Evolutionary conservation across 163 green algal species (phyloP).

Genomic region (Coccomyxa subellipsoidea): DNA sequence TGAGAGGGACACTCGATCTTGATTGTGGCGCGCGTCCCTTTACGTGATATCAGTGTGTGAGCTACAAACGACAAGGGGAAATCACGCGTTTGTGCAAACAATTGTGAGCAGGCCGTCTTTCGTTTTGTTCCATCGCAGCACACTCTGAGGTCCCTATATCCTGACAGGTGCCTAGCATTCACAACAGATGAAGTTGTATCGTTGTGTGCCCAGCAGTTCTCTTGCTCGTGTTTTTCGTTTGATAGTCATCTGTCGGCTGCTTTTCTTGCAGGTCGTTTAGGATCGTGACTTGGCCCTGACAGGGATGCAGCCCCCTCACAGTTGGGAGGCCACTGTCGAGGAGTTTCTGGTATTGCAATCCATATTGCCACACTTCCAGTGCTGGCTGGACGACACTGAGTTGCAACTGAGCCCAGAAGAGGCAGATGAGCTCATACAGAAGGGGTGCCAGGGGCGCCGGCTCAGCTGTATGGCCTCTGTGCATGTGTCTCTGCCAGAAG

Average conservation of each 20-base stretch:
- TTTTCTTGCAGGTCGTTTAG: neutral
- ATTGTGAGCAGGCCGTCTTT: no score
- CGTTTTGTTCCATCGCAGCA: no score
- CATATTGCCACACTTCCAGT: constrained; percentile 51
- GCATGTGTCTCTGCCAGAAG: neutral
- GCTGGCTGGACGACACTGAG: neutral
- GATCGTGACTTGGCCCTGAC: neutral
- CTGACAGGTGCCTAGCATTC: no score
- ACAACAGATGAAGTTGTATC: neutral
- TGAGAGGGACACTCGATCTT: no score
- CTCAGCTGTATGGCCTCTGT: neutral
- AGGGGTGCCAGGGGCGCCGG: neutral
- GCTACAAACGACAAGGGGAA: no score
- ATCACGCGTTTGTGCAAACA: no score
- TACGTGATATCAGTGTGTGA: no score
- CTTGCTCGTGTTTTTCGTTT: no score
- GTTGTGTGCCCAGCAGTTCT: neutral
- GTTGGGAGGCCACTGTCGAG: constrained; percentile 60
- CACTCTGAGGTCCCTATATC: no score
- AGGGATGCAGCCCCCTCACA: constrained; percentile 11
- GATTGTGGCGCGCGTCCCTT: no score
- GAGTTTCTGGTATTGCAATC: constrained; percentile 56
- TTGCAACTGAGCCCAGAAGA: constrained; percentile 16
- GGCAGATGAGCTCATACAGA: neutral
- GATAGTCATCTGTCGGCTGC: neutral